Conservation (phyloP, 768 basidiomycete genomes). For the Tremella fuciformis region DNA sequence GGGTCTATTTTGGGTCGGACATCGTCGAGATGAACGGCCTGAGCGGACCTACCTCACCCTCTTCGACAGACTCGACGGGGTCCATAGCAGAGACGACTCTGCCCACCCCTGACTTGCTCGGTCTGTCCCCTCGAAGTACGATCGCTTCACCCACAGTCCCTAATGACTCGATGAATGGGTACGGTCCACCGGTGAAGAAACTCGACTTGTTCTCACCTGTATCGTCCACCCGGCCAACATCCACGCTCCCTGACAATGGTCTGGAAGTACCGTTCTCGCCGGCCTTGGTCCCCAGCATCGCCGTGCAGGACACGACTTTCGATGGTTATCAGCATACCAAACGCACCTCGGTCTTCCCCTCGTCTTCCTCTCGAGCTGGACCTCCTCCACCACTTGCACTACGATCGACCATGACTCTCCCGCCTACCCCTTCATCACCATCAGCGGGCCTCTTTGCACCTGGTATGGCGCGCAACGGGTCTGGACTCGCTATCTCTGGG, state of each 20-base stretch:
- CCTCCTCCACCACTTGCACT: not conserved
- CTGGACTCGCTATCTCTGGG: slow-evolving; percentile 11
- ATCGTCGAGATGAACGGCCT: not conserved
- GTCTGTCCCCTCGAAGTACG: too few species aligned
- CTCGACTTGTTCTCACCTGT: slow-evolving; percentile 11
- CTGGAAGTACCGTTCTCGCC: slow-evolving; percentile 14
- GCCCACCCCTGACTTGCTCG: not conserved
- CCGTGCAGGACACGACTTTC: not conserved
- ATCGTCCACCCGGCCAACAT: not conserved
- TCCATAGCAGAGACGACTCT: not conserved
- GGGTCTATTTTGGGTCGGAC: too few species aligned
- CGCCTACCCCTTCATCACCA: not conserved
- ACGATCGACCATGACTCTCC: not conserved
- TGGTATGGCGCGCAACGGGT: not conserved
- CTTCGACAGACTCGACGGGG: not conserved
- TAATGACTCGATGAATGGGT: too few species aligned
- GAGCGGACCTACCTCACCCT: not conserved
- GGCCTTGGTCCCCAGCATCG: not conserved
- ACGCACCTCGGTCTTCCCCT: too few species aligned
- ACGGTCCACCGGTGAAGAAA: not conserved
- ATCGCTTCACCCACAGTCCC: too few species aligned
- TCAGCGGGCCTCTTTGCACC: not conserved
- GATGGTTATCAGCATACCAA: too few species aligned
- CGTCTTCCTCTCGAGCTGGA: too few species aligned
- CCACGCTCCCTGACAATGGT: not conserved